Evolutionary conservation across 2,329 filamentous ascomycete species (phyloP), one percentile per base, ranked within the genome.

Genomic region (Calycina marina): DNA sequence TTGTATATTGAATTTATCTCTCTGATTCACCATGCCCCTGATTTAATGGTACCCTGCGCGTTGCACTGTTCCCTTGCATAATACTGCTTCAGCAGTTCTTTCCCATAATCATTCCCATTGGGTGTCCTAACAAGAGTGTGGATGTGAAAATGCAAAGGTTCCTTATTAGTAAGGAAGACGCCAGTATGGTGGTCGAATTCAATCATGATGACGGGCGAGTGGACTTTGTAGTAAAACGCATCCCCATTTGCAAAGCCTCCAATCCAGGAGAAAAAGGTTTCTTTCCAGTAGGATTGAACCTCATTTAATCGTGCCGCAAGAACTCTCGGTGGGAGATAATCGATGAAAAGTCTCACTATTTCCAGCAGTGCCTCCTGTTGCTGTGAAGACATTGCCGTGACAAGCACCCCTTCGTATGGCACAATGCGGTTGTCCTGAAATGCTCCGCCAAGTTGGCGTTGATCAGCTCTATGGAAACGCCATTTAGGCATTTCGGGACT

Each of bases 131-230:
- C 55, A 32, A 83, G 55, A 0, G 80, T 86, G 50, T 88, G 81
- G 14, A 82, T 79, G 45, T 88, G 81, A 45, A 82, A 88, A 53
- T 79, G 81, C 18, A 72, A 73, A 0, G 80, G 80, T 53, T 80
- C 69, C 30, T 62, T 61, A 48, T 86, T 88, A 1, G 65, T 72
- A 46, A 88, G 53, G 43, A 85, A 86, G 0, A 86, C 80, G 40
- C 80, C 79, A 0, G 72, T 80, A 52, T 86, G 80, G 48, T 84
- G 77, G 45, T 86, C 81, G 45, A 88, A 81, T 60, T 88, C 81
- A 31, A 77, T 60, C 2, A 86, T 58, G 0, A 83, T 60, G 0
- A 86, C 78, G 0, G 79, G 79, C 41, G 71, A 83, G 54, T 88
- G 80, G 3, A 88, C 66, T 1, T 81, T 65, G 46, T 75, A 88